Evolutionary conservation across 2,329 filamentous ascomycete genomes (phyloP).

Genomic region (Talaromyces atroroseus): DNA sequence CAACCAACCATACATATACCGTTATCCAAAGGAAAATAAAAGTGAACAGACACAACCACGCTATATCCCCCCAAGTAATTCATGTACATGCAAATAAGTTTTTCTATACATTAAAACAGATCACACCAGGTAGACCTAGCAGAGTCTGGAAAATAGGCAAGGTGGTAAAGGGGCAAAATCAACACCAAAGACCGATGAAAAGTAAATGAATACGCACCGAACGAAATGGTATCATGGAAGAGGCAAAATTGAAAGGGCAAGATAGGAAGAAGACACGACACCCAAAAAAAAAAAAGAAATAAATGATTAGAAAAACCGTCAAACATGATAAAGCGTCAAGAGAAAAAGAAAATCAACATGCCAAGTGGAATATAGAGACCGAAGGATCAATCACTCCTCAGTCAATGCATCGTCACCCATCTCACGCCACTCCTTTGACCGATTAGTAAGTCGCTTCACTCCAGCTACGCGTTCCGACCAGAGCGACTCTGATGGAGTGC

Average conservation of each 20-base stretch:
- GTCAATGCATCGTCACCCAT: slow-evolving; percentile 67
- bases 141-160: background rate
- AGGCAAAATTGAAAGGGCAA: slow-evolving; percentile 13
- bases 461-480: slow-evolving; percentile 82
- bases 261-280: slow-evolving; percentile 5
- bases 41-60: background rate
- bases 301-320: too few species aligned
- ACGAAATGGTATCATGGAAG: slow-evolving; percentile 36
- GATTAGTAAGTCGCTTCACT: slow-evolving; percentile 73
- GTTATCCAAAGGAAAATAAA: background rate
- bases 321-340: background rate
- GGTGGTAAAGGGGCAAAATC: background rate
- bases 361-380: background rate
- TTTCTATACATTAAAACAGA: background rate
- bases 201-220: background rate
- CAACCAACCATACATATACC: background rate
- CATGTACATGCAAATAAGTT: background rate
- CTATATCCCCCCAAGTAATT: background rate
- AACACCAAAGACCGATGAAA: background rate
- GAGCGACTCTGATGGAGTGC: slow-evolving; percentile 79
- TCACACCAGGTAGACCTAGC: background rate
- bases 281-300: too few species aligned
- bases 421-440: slow-evolving; percentile 87
- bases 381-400: slow-evolving; percentile 39
- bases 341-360: background rate